These are phyloP conservation scores for Thozetella sp. DNA, from an alignment of 495 filamentous ascomycete genomes.

Conservation along the genomic window DNA sequence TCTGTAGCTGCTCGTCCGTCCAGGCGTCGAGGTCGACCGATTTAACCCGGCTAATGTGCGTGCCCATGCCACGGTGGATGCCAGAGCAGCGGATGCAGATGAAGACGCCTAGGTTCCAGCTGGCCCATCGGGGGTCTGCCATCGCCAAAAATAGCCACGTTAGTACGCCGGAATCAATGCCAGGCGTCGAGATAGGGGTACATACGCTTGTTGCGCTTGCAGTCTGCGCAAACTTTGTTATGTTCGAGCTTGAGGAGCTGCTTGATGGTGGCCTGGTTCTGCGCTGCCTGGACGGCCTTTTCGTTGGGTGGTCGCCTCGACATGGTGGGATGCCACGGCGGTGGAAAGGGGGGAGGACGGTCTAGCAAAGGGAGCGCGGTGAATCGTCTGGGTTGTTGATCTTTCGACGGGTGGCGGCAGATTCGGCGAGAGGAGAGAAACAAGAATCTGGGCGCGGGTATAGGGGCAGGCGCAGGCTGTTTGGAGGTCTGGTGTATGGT, in stretches of 20 bases:
- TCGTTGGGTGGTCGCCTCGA: constrained; percentile 84
- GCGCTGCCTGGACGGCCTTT: constrained; percentile 76
- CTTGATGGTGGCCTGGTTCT: constrained; percentile 91
- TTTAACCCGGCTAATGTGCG: constrained; percentile 96
- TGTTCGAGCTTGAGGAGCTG: constrained; percentile 85
- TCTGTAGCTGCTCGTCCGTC: constrained; percentile 97
- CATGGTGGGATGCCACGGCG: constrained; percentile 58
- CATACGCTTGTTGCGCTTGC: constrained; percentile 92
- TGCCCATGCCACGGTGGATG: constrained; percentile 98
- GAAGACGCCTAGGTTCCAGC: constrained; percentile 95
- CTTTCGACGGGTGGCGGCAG: background rate
- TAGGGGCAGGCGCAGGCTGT: background rate
- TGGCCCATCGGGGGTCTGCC: constrained; percentile 94
- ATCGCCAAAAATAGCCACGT: constrained; percentile 9
- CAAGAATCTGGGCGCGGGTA: background rate
- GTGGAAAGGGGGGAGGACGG: background rate
- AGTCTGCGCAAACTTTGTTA: constrained; percentile 97
- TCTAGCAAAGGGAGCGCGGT: background rate
- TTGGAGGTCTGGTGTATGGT: background rate
- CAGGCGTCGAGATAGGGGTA: background rate
- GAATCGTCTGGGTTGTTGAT: background rate
- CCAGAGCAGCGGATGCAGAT: constrained; percentile 97
- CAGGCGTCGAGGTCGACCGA: constrained; percentile 96
- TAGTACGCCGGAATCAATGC: constrained; percentile 9
- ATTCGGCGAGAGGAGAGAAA: no score